phyloP scores from a whole-genome alignment of 345 rosid genomes.

The Acer negundo region DNA sequence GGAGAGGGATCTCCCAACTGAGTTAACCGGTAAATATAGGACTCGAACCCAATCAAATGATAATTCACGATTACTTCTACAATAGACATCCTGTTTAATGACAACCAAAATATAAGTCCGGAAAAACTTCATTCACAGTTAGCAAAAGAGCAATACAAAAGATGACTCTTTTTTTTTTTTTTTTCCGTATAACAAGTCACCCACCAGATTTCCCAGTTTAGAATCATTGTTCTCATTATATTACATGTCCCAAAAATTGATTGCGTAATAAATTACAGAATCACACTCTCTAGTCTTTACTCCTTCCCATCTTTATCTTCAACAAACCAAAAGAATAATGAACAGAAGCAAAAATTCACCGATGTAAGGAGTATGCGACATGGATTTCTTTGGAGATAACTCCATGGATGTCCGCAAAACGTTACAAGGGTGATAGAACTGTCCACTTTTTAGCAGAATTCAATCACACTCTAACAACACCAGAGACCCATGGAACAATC shows the following conservation, averaged over 20 bases:
- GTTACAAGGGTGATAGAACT: neutral
- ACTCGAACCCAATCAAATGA: too few species aligned
- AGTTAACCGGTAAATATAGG: too few species aligned
- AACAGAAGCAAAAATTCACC: slow-evolving; percentile 5
- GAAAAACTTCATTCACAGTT: neutral
- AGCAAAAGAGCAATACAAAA: neutral
- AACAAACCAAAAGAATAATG: neutral
- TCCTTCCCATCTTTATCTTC: neutral
- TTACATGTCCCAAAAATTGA: slow-evolving; percentile 11
- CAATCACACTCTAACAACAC: slow-evolving; percentile 58
- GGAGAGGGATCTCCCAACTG: too few species aligned
- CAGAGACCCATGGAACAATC: slow-evolving; percentile 93
- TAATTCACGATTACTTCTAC: neutral
- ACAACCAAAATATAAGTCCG: neutral
- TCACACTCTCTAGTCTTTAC: slow-evolving; percentile 4
- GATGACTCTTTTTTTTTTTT: neutral
- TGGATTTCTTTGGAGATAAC: slow-evolving; percentile 5
- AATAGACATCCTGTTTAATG: neutral
- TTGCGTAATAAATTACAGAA: neutral
- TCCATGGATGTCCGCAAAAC: neutral
- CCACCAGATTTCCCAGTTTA: slow-evolving; percentile 19
- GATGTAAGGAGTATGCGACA: neutral
- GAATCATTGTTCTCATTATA: slow-evolving; percentile 10
- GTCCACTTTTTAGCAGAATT: slow-evolving; percentile 5
- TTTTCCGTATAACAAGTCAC: neutral